These are phyloP conservation scores for Neoboletus subvelutipes DNA, from an alignment of 768 basidiomycete genomes.

Conservation along the genomic window DNA sequence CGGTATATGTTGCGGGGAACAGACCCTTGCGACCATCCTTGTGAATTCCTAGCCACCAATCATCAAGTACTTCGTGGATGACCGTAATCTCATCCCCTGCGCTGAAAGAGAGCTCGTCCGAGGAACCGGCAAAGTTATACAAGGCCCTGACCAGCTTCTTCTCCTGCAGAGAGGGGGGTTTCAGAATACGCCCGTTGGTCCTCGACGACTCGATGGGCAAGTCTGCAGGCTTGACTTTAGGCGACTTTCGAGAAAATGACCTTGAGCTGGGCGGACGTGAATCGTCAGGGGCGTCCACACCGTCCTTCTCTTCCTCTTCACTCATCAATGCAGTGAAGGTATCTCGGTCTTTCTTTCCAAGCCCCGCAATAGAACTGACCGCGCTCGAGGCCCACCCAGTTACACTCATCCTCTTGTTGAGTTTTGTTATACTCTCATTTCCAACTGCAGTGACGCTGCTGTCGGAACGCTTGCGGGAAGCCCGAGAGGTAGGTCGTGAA, in stretches of 20 bases:
- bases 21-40: slow-evolving; percentile 65
- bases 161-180: slow-evolving; percentile 48
- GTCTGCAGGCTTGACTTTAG: slow-evolving; percentile 27
- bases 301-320: slow-evolving; percentile 36
- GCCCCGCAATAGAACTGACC: slow-evolving; percentile 57
- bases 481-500: slow-evolving; percentile 57
- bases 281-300: slow-evolving; percentile 24
- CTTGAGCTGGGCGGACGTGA: slow-evolving; percentile 38
- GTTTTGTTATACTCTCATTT: slow-evolving; percentile 36
- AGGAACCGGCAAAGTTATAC: slow-evolving; percentile 70
- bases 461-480: slow-evolving; percentile 65
- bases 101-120: slow-evolving; percentile 77
- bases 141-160: slow-evolving; percentile 64
- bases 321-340: slow-evolving; percentile 58
- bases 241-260: slow-evolving; percentile 30
- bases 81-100: slow-evolving; percentile 75
- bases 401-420: slow-evolving; percentile 39
- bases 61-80: slow-evolving; percentile 78
- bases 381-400: slow-evolving; percentile 64
- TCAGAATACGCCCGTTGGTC: slow-evolving; percentile 43
- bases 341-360: slow-evolving; percentile 58
- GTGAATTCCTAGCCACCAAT: slow-evolving; percentile 88
- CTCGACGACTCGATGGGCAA: slow-evolving; percentile 26
- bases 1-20: slow-evolving; percentile 79
- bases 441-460: slow-evolving; percentile 46